Evolutionary conservation across 1,139 yeast genomes (phyloP).

Genomic region (Yamadazyma buinensis): DNA sequence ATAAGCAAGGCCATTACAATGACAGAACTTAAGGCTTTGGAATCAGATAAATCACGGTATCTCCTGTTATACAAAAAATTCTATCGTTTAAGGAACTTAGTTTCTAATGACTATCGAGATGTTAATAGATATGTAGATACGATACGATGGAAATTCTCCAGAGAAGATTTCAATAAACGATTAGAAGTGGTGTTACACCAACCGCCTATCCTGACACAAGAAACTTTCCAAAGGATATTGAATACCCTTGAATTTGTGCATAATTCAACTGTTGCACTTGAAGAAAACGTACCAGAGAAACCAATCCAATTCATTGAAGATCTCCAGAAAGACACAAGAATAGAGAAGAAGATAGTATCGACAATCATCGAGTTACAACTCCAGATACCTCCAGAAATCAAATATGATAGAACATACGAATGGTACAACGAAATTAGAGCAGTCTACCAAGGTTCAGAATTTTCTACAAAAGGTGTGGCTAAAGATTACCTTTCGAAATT

Average conservation of each 20-base stretch:
- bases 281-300: conserved; percentile 11
- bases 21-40: not conserved
- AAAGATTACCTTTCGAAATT: no score
- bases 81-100: conserved; percentile 27
- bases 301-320: conserved; percentile 22
- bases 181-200: conserved; percentile 14
- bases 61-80: conserved; percentile 27
- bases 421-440: conserved; percentile 22
- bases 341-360: conserved; percentile 24
- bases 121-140: conserved; percentile 17
- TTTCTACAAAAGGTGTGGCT: no score
- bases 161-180: conserved; percentile 19
- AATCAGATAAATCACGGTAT: not conserved
- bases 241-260: conserved; percentile 38
- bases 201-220: conserved; percentile 9
- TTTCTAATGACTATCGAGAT: conserved; percentile 16
- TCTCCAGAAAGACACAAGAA: conserved; percentile 13
- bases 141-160: conserved; percentile 24
- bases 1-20: not conserved
- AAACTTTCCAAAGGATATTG: conserved; percentile 22
- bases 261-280: conserved; percentile 31
- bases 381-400: conserved; percentile 24
- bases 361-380: conserved; percentile 32
- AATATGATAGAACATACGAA: conserved; percentile 24
- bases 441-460: no score